Evolutionary conservation across 257 asterid species (phyloP), one percentile per base, ranked within the genome.

Genomic region (Coffea canephora): DNA sequence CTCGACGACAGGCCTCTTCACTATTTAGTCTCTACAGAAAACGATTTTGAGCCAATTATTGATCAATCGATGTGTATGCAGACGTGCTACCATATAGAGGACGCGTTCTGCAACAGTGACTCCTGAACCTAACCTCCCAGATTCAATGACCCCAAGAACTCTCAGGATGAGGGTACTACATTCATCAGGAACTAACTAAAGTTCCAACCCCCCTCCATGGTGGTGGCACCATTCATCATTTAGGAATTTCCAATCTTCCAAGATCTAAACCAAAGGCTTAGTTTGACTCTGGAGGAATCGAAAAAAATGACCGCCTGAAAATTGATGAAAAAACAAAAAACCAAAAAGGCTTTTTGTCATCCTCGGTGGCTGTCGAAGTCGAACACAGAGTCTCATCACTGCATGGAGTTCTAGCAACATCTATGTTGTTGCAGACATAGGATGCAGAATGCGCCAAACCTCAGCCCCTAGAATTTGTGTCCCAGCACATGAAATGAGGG

Each of bases 371-470:
- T 36, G 52, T 69, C 27, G 79, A 76, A 57, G 31, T 74, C 50
- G 21, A 19, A 71, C 46, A 39, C 39, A 59, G 31, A 41, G 80
- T 79, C 81, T 75, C 59, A 76, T 79, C 81, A 19, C 50, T 80
- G 83, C 84, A 69, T 67, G 71, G 55, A 57, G 61, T 48, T 69
- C 41, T 36, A 34, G 55, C 74, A 76, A 79, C 80, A 77, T 45
- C 64, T 74, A 16, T 48, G 76, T 27, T 69, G 83, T 54, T 77
- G 76, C 76, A 68, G 78, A 64, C 85, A 50, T 69, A 81, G 85
- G 83, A 79, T 75, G 85, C 85, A 81, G 76, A 74, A 59, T 5
- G 15, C 15, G 52, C 15, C 49, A 48, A 62, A 62, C 69, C 27
- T 36, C 13, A 46, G 41, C 49, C 83, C 39, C 71, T 25, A 80